Evolutionary conservation across 2,329 filamentous ascomycete species (phyloP).

Genomic region (Chalaropsis thielavioides): DNA sequence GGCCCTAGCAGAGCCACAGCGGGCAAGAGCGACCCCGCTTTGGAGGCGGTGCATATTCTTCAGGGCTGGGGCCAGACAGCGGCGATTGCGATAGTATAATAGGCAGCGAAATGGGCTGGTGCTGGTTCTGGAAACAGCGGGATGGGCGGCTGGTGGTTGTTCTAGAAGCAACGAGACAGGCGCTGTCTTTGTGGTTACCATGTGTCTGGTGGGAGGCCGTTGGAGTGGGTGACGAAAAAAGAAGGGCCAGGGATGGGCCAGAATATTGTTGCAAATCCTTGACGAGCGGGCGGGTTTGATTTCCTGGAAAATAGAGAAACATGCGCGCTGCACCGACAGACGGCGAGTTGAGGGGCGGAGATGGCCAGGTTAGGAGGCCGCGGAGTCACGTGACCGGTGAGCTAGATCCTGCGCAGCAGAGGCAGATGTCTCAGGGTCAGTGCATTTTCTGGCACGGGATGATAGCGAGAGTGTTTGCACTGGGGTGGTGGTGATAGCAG

Average conservation of each 20-base stretch:
- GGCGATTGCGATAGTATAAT: neutral
- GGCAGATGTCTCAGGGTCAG: neutral
- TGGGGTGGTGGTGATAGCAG: neutral
- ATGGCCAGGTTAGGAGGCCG: neutral
- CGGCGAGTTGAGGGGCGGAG: neutral
- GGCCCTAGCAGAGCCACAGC: neutral
- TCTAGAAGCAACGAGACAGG: too few species aligned
- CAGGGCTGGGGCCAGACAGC: neutral
- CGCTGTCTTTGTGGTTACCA: too few species aligned
- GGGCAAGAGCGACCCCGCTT: neutral
- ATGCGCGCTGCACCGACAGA: neutral
- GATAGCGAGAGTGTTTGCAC: neutral
- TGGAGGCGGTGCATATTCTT: slow-evolving; percentile 6
- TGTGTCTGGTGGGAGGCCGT: too few species aligned
- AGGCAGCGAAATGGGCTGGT: neutral
- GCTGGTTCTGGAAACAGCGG: neutral
- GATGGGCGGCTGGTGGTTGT: too few species aligned
- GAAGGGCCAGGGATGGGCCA: neutral
- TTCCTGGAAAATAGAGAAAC: neutral
- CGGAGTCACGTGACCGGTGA: neutral
- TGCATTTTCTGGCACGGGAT: neutral
- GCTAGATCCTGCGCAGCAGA: neutral
- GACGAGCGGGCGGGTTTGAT: too few species aligned
- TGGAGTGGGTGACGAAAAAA: too few species aligned
- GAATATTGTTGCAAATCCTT: too few species aligned